Percentiles rank a stretch among this genome's conserved stretches.
Conservation (phyloP, 2,329 filamentous ascomycete genomes). For the Cladosporium austrohemisphaericum region DNA sequence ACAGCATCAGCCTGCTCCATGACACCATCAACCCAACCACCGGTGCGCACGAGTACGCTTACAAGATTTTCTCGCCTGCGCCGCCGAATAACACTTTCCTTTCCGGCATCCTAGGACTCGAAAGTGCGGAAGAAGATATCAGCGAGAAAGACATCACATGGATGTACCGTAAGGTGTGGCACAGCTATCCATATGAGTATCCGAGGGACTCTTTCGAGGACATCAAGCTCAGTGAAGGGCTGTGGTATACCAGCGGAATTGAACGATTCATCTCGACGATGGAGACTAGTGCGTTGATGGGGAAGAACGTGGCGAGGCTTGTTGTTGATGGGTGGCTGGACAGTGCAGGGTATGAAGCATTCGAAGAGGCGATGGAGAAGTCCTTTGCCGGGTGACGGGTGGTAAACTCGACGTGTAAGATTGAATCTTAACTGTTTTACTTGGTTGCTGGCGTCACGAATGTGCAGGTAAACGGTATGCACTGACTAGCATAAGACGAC, state of each 20-base stretch:
- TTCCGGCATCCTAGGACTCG: constrained; percentile 46
- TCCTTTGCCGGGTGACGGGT: too few relatives aligned
- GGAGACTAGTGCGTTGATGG: constrained; percentile 93
- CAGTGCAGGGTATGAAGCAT: too few relatives aligned
- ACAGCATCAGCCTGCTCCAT: constrained; percentile 73
- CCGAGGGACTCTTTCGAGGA: constrained; percentile 87
- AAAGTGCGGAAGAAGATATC: constrained; percentile 25
- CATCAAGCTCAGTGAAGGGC: constrained; percentile 59
- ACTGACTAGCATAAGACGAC: too few relatives aligned
- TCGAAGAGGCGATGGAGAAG: too few relatives aligned
- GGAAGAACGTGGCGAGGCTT: constrained; percentile 74
- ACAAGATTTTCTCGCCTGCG: constrained; percentile 63
- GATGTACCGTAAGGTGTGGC: constrained; percentile 73
- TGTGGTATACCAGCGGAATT: constrained; percentile 69
- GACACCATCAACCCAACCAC: constrained; percentile 52
- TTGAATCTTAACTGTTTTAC: too few relatives aligned
- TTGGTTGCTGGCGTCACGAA: too few relatives aligned
- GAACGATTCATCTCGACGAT: constrained; percentile 96
- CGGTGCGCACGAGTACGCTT: constrained; percentile 50
- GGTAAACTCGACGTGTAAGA: too few relatives aligned
- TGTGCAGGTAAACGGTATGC: too few relatives aligned
- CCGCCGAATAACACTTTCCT: constrained; percentile 48
- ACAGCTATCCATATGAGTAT: constrained; percentile 80
- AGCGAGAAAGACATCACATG: constrained; percentile 59
- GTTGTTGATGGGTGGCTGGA: constrained; percentile 58